Conservation (phyloP, 805 yeast species). For the Sporopachydermia quercuum region DNA sequence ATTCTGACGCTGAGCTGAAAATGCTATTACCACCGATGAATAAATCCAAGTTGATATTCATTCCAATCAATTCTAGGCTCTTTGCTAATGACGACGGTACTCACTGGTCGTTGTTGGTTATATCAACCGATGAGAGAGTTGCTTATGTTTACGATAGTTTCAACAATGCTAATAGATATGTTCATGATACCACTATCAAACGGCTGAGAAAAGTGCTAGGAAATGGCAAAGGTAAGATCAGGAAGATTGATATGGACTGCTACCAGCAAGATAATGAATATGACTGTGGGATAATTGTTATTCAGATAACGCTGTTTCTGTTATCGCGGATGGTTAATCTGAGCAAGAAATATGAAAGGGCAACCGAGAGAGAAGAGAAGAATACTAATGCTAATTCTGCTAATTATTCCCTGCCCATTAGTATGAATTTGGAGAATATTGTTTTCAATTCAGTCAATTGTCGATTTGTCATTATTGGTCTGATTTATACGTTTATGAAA, state of each 20-base stretch:
- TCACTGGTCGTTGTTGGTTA: conserved; percentile 60
- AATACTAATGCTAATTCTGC: neutral
- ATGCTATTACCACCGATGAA: conserved; percentile 32
- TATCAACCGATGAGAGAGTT: conserved; percentile 30
- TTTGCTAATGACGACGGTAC: conserved; percentile 43
- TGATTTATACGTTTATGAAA: neutral
- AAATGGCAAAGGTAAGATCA: neutral
- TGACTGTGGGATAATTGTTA: neutral
- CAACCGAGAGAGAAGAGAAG: neutral
- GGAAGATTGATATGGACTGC: neutral
- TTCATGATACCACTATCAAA: neutral
- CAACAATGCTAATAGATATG: conserved; percentile 23
- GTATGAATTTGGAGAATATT: conserved; percentile 1
- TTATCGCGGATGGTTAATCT: neutral
- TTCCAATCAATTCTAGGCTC: conserved; percentile 44
- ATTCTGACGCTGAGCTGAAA: conserved; percentile 13
- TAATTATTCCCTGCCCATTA: neutral
- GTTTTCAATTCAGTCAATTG: neutral
- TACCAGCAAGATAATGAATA: neutral
- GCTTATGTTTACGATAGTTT: conserved; percentile 48
- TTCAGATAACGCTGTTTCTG: neutral
- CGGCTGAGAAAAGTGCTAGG: neutral
- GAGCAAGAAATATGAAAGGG: neutral
- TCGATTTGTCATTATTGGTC: neutral
- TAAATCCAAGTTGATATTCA: conserved; percentile 35